phyloP scores from a whole-genome alignment of 345 rosid genomes.

The Syzygium oleosum region DNA sequence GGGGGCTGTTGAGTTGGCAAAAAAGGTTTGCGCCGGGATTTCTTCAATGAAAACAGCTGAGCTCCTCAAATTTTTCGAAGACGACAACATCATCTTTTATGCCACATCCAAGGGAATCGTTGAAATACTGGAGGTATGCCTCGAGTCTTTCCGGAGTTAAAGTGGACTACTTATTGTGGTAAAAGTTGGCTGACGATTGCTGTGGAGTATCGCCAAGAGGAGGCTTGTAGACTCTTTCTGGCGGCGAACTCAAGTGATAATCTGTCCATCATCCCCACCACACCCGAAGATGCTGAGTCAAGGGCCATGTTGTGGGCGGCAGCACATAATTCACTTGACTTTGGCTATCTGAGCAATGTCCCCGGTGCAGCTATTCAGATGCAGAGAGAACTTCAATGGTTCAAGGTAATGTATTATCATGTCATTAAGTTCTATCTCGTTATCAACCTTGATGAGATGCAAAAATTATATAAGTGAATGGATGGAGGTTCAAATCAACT shows the following conservation, averaged over 20 bases:
- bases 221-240: not conserved
- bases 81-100: not conserved
- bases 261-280: not conserved
- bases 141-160: not conserved
- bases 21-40: not conserved
- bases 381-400: conserved; percentile 11
- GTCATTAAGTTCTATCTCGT: not conserved
- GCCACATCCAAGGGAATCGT: not conserved
- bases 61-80: not conserved
- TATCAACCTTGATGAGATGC: not conserved
- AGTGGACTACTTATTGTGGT: not conserved
- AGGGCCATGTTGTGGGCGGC: not conserved
- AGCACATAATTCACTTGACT: not conserved
- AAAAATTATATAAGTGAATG: no score
- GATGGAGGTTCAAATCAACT: no score
- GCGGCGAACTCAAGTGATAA: not conserved
- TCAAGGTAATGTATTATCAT: not conserved
- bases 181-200: not conserved
- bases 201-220: not conserved
- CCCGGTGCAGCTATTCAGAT: conserved; percentile 1
- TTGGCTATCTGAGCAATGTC: not conserved
- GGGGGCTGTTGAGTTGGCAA: not conserved
- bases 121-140: not conserved
- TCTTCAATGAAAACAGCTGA: not conserved
- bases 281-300: not conserved